Base-by-base conservation (phyloP, 352 stramenopile species). In the Blastocystis sp. region DNA sequence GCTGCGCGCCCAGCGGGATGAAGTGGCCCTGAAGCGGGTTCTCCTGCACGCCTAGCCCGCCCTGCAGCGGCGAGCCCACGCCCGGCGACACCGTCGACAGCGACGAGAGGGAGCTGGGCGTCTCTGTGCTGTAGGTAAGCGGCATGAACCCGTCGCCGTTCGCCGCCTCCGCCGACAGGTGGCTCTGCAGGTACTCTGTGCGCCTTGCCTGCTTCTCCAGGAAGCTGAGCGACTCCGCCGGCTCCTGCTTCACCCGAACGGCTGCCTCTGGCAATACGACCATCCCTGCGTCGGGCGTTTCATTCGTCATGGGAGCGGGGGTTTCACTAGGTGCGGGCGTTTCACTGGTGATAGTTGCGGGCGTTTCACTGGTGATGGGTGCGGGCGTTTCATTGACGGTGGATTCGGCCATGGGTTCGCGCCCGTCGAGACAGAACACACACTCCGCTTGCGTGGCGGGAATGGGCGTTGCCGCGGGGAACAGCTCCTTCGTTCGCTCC, bases 231-330 rank as follows among this genome's bases (percentile, higher is more conserved):
- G 64, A 24, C 64, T 71, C 64, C 24, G 64, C 19, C 19, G 64
- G 64, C n/a, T 71, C 64, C n/a, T 71, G 64, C 24, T 71, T 71
- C 14, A 71, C 64, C 3, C 64, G 64, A 3, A 71, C 45, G 28
- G n/a, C 61, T 14, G 28, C 28, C 28, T 34, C 28, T 34, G 28
- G 28, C 28, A 0, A 34, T 34, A 34, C 28, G 28, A 0, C 28
- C 28, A 34, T 34, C 28, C 28, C 28, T 34, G 28, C 28, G 28
- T 34, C 28, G 28, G 28, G 28, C 28, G 28, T 34, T 34, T 34
- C 28, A 34, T 34, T 34, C 28, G 28, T 34, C 28, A 34, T 34
- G 28, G 28, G 28, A 34, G 28, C 28, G 28, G 28, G 28, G 28
- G 28, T 34, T 34, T 34, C 28, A 34, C 28, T 34, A 34, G 28